Percentiles rank a stretch among this genome's conserved stretches.
Evolutionary conservation across 345 rosid genomes (phyloP).

Genomic region (Ceriops tagal): DNA sequence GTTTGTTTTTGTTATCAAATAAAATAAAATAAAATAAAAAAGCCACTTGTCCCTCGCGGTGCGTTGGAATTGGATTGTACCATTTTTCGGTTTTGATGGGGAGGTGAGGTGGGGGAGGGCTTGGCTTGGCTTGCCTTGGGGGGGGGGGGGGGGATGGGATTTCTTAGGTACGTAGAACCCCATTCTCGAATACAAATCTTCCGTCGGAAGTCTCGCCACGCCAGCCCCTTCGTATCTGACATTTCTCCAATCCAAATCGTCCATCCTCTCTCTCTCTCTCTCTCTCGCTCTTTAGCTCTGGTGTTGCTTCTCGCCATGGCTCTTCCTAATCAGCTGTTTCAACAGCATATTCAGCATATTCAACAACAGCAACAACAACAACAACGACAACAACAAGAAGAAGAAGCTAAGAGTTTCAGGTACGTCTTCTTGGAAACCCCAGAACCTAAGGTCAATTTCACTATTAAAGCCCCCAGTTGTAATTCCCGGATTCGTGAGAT

Average conservation of each 20-base stretch:
- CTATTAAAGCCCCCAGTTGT: no score
- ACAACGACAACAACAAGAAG: conserved; percentile 41
- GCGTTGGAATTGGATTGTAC: no score
- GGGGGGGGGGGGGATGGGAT: no score
- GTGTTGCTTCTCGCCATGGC: conserved; percentile 39
- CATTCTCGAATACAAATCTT: not conserved
- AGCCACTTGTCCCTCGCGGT: no score
- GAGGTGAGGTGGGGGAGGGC: no score
- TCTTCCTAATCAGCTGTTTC: conserved; percentile 32
- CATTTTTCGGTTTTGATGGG: no score
- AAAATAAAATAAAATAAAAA: no score
- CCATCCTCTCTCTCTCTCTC: not conserved
- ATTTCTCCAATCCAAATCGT: not conserved
- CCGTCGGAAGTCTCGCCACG: conserved; percentile 21
- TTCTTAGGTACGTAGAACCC: no score
- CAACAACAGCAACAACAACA: conserved; percentile 26
- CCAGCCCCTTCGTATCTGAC: not conserved
- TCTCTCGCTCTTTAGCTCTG: conserved; percentile 12
- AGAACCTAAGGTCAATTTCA: not conserved
- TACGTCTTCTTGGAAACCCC: conserved; percentile 22
- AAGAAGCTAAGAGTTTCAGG: conserved; percentile 28
- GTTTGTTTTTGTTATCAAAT: no score
- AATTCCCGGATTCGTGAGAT: no score
- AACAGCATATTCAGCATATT: conserved; percentile 41
- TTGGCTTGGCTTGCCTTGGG: no score